Base-by-base conservation (phyloP, 1,284 basidiomycete species). In the Rhodotorula sp. region DNA sequence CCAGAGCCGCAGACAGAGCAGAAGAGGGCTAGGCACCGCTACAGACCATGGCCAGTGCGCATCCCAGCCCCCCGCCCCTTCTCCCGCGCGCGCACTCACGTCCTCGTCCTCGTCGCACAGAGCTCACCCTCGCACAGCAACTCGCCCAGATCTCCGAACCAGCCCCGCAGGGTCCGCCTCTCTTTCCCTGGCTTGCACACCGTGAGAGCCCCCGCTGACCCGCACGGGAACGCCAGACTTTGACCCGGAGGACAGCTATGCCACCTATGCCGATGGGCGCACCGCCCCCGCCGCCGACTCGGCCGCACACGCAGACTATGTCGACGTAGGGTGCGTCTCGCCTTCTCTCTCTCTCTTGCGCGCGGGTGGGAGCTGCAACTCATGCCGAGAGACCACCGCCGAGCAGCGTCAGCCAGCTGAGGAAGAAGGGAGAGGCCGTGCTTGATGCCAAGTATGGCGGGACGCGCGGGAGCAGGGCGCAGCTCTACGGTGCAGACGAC, bases 141-240 rank as follows among this genome's bases (percentile, higher is more conserved):
- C 87, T 95, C 64, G 90, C 89, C 55, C 85, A 90, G 79, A 86
- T 95, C 57, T 86, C 90, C 63, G 86, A 90, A 66, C 84, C 88
- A 48, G 85, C 88, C 34, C 90, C 91, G 3, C 81, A 84, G 63
- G 89, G 91, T 89, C 78, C 44, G 10, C 9, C 21, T 7, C 21
- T 17, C 58, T 16, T 25, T 34, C 7, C 45, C 41, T 34, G 1
- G 14, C 7, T 21, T 3, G 2, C 17, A 4, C 13, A 9, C 17
- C 52, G 49, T 53, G 7, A 46, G 34, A 34, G 34, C 34, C 57
- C 10, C 68, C 4, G 12, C 19, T 46, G 23, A 34, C 34, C 0
- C 9, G 16, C 23, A 10, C 7, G 12, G 4, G 14, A 50, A 17
- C 0, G 10, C 14, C 62, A 91, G 91, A 92, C 78, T 84, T 89